These are phyloP conservation scores for Cytospora leucostoma DNA, from an alignment of 2,329 filamentous ascomycete genomes.

Conservation along the genomic window DNA sequence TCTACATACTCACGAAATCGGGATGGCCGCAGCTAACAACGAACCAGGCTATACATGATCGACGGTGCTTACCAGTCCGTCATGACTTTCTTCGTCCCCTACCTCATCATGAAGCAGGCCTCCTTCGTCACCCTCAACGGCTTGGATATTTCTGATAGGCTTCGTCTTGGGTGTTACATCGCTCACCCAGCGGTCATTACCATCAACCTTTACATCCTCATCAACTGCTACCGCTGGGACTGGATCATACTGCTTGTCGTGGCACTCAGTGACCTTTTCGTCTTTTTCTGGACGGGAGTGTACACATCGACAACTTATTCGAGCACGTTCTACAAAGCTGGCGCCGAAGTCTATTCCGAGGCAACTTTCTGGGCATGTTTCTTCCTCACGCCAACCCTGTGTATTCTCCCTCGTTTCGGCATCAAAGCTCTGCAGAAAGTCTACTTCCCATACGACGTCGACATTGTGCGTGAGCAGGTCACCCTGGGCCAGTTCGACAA, in stretches of 20 bases:
- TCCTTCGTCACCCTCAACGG: constrained; percentile 73
- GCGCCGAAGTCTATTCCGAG: constrained; percentile 74
- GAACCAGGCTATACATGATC: constrained; percentile 79
- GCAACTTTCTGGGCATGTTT: constrained; percentile 86
- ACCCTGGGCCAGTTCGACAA: constrained; percentile 79
- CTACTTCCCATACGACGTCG: constrained; percentile 88
- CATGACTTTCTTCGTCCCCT: constrained; percentile 91
- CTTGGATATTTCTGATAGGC: constrained; percentile 73
- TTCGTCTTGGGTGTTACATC: constrained; percentile 84
- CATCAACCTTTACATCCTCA: constrained; percentile 91
- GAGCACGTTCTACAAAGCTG: constrained; percentile 71
- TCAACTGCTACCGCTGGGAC: constrained; percentile 98
- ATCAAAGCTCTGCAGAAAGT: constrained; percentile 91
- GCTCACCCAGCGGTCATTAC: constrained; percentile 81
- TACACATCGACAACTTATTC: constrained; percentile 62
- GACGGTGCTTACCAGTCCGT: constrained; percentile 95
- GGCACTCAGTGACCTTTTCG: constrained; percentile 76
- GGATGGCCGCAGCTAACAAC: constrained; percentile 34
- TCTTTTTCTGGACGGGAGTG: constrained; percentile 95
- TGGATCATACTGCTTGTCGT: constrained; percentile 91
- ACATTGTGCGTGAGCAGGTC: constrained; percentile 94
- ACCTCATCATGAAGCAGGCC: constrained; percentile 71
- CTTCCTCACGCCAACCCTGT: constrained; percentile 76
- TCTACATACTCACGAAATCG: constrained; percentile 25
- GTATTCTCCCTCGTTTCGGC: constrained; percentile 82